Base-by-base conservation (phyloP, 768 basidiomycete genomes). In the Boletus subparvulus region DNA sequence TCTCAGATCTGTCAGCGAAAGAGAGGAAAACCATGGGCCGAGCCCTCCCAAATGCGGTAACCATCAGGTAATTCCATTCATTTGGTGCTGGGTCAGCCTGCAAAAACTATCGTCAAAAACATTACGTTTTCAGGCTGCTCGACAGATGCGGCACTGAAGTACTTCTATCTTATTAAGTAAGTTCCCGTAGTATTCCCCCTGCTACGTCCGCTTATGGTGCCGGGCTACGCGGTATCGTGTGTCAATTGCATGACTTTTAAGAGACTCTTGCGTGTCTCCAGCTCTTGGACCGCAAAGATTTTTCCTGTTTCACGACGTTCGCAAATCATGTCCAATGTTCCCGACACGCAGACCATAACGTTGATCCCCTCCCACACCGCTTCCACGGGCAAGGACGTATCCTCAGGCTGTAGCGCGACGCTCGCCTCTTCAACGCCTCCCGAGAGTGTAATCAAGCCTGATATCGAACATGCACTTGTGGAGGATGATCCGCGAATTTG, bases 401-500 rank as follows among this genome's bases (percentile, higher is more conserved):
- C 36, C 17, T 45, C 60, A n/a, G n/a, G n/a, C n/a, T n/a, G n/a
- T 19, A 35, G 24, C 7, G 17, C 30, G 28, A 52, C 35, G 2
- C 32, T 37, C 3, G 26, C 50, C 10, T 24, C 46, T 37, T 58
- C 50, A 12, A 43, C 48, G 2, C 26, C 47, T 30, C 40, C 55
- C 9, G 51, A 54, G 16, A 32, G 30, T 19, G 24, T 39, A 13
- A 24, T 41, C 33, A 58, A 64, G 47, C 59, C 51, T 24, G 77
- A 77, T 44, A 76, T 77, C n/a, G 77, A 77, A 51, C 77, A 77
- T 52, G 69, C 64, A 7, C 24, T 56, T 19, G 86, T 88, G 13
- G 69, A 75, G 11, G 78, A 88, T 60, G 87, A 88, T 69, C 87
- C 87, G 1, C 78, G 87, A 39, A 62, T 65, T 53, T 88, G 87